Conservation (phyloP, 1,284 basidiomycete genomes). For the Sporisorium iseilematis-ciliati region DNA sequence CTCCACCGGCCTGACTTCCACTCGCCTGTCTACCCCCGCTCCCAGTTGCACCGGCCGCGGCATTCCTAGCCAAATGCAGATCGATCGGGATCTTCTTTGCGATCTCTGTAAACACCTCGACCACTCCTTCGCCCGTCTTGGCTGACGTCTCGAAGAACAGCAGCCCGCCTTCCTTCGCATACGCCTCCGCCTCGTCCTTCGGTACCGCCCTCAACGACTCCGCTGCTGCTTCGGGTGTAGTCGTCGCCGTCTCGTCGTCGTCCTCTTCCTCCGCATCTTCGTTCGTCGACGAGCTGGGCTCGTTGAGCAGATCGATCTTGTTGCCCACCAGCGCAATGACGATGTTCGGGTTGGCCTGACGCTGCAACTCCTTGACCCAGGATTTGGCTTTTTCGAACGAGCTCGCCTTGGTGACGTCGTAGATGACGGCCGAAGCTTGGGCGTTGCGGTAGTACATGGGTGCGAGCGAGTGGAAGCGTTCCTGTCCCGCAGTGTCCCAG, state of each 20-base stretch:
- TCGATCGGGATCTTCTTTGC: constrained; percentile 67
- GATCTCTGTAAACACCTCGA: constrained; percentile 94
- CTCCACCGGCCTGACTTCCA: constrained; percentile 39
- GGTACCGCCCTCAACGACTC: constrained; percentile 60
- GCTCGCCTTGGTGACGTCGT: constrained; percentile 89
- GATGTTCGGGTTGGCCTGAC: constrained; percentile 98
- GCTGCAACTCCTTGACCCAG: constrained; percentile 99
- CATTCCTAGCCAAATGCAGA: constrained; percentile 52
- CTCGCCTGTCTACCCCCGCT: constrained; percentile 44
- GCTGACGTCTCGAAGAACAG: constrained; percentile 98
- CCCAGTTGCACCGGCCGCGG: constrained; percentile 29
- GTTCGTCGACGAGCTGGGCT: constrained; percentile 71
- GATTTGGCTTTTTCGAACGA: constrained; percentile 99
- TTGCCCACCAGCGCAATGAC: constrained; percentile 77
- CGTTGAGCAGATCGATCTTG: constrained; percentile 84
- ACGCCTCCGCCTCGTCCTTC: constrained; percentile 90
- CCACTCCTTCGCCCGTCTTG: constrained; percentile 96
- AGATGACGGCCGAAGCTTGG: constrained; percentile 97
- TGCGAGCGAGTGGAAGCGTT: constrained; percentile 91
- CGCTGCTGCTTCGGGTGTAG: constrained; percentile 35
- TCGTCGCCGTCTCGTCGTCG: constrained; percentile 72
- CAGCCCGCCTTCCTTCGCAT: constrained; percentile 90
- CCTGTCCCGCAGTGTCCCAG: constrained; percentile 95
- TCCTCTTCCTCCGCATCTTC: constrained; percentile 43
- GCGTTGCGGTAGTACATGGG: constrained; percentile 99